These are phyloP conservation scores for Trichophyton mentagrophytes DNA, from an alignment of 2,329 filamentous ascomycete genomes.

Conservation along the genomic window DNA sequence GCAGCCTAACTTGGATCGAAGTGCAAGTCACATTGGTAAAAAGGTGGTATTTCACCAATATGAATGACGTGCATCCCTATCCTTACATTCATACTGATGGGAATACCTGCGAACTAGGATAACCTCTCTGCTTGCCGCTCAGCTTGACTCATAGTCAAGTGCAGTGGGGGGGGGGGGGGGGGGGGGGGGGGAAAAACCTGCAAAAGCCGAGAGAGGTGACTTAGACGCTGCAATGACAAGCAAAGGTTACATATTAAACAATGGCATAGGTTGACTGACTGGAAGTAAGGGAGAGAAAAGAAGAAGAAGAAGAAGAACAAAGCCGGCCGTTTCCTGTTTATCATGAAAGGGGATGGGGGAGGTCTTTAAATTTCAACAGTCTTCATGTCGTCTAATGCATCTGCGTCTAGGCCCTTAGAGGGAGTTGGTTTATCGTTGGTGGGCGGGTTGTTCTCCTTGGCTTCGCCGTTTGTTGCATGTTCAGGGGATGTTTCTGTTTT, in stretches of 20 bases:
- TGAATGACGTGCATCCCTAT: no score
- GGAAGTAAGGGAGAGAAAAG: background rate
- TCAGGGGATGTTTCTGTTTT: background rate
- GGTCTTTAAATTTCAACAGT: constrained; percentile 23
- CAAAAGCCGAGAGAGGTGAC: background rate
- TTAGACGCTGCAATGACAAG: background rate
- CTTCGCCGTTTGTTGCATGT: background rate
- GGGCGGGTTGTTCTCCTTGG: no score
- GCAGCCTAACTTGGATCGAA: no score
- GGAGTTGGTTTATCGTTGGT: constrained; percentile 13
- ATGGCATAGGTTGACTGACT: background rate
- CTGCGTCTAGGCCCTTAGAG: constrained; percentile 23
- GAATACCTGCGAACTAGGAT: no score
- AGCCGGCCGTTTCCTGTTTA: constrained; percentile 1
- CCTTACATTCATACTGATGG: no score
- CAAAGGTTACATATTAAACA: constrained; percentile 4
- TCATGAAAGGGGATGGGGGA: background rate
- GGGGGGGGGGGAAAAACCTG: background rate
- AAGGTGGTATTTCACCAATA: no score
- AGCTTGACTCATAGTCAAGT: no score
- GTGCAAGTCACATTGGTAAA: no score
- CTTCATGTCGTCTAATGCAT: constrained; percentile 36
- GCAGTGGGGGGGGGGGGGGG: no score
- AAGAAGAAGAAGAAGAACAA: background rate
- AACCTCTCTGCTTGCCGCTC: no score